phyloP scores from a whole-genome alignment of 1,284 basidiomycete species.

The Agroathelia rolfsii region DNA sequence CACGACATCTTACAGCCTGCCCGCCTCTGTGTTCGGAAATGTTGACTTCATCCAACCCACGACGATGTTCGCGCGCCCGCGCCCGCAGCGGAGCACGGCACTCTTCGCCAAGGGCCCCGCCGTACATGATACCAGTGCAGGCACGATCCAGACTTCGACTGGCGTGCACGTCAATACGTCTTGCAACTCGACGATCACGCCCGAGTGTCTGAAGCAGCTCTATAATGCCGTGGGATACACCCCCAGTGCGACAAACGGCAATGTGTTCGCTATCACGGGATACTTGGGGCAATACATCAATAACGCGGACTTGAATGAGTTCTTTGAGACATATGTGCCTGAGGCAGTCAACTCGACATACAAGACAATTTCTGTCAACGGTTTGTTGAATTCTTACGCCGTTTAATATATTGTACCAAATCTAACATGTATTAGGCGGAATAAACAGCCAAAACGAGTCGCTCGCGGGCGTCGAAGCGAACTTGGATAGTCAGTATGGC shows the following conservation, averaged over 20 bases:
- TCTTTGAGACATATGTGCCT: slow-evolving; percentile 37
- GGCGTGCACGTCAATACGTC: slow-evolving; percentile 38
- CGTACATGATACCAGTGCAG: slow-evolving; percentile 11
- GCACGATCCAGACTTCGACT: slow-evolving; percentile 21
- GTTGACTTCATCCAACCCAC: slow-evolving; percentile 69
- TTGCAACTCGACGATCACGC: slow-evolving; percentile 40
- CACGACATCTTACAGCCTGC: slow-evolving; percentile 64
- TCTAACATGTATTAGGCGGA: slow-evolving; percentile 30
- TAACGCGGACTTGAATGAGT: slow-evolving; percentile 39
- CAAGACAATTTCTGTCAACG: slow-evolving; percentile 37
- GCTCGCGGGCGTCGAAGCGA: slow-evolving; percentile 55
- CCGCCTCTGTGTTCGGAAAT: slow-evolving; percentile 48
- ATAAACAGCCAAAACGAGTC: slow-evolving; percentile 47
- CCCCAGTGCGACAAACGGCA: slow-evolving; percentile 27
- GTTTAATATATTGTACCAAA: slow-evolving; percentile 3
- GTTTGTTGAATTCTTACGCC: slow-evolving; percentile 18
- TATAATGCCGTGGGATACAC: slow-evolving; percentile 40
- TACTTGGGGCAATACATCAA: slow-evolving; percentile 51
- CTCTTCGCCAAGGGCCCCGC: slow-evolving; percentile 6
- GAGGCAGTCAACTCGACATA: slow-evolving; percentile 34
- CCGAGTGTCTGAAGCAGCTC: slow-evolving; percentile 38
- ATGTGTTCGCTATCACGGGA: slow-evolving; percentile 45
- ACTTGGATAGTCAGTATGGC: slow-evolving; percentile 62
- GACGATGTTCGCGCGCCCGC: slow-evolving; percentile 51
- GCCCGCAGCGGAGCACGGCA: slow-evolving; percentile 12